Percentiles rank a stretch among this genome's conserved stretches.
These are phyloP conservation scores for Wickerhamomyces canadensis DNA, from an alignment of 805 yeast genomes.

Conservation along the genomic window DNA sequence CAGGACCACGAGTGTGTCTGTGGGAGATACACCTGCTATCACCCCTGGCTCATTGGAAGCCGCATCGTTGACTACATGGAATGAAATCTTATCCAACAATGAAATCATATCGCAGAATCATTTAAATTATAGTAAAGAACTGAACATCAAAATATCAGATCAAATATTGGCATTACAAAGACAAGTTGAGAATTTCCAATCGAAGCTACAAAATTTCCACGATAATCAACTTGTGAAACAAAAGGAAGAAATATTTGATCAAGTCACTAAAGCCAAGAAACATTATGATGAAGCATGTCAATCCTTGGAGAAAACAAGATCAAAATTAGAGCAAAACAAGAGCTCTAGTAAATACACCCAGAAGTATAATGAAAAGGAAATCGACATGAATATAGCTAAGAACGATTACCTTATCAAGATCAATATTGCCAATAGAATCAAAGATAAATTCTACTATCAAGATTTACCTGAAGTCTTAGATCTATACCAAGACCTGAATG, in stretches of 20 bases:
- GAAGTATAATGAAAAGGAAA: slow-evolving; percentile 55
- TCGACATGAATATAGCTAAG: slow-evolving; percentile 84
- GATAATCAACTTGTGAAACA: slow-evolving; percentile 42
- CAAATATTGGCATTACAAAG: slow-evolving; percentile 50
- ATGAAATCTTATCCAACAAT: slow-evolving; percentile 75
- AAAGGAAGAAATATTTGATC: slow-evolving; percentile 29
- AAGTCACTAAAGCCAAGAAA: slow-evolving; percentile 43
- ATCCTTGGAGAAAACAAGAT: slow-evolving; percentile 72
- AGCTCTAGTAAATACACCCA: slow-evolving; percentile 40
- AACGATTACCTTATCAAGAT: slow-evolving; percentile 77
- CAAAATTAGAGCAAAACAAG: slow-evolving; percentile 60
- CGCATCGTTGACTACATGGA: slow-evolving; percentile 88
- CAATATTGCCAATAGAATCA: slow-evolving; percentile 80
- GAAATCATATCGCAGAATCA: slow-evolving; percentile 73
- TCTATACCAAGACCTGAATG: slow-evolving; percentile 77
- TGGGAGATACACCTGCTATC: slow-evolving; percentile 84
- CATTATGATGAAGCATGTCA: slow-evolving; percentile 79
- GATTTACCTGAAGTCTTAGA: slow-evolving; percentile 90
- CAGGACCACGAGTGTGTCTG: slow-evolving; percentile 60
- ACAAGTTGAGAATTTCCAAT: slow-evolving; percentile 48
- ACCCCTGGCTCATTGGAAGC: slow-evolving; percentile 95
- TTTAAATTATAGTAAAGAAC: slow-evolving; percentile 49
- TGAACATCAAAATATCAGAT: slow-evolving; percentile 54
- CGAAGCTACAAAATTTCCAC: slow-evolving; percentile 52
- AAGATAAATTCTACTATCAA: slow-evolving; percentile 89